Conservation (phyloP, 2,329 filamentous ascomycete species). For the Hypoxylon sp. region DNA sequence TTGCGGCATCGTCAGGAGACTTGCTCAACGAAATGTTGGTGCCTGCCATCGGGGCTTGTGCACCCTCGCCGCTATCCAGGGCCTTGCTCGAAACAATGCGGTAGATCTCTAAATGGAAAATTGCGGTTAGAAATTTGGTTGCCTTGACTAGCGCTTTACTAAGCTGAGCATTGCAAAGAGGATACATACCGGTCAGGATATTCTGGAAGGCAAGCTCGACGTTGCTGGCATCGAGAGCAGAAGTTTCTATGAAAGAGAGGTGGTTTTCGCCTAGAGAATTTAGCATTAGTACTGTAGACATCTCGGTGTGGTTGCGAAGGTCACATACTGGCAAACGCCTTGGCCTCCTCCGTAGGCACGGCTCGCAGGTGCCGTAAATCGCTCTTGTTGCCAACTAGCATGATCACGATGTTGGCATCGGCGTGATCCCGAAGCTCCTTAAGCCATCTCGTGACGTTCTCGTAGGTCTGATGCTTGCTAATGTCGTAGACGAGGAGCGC, state of each 20-base stretch:
- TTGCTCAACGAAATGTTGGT: slow-evolving; percentile 90
- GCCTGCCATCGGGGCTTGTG: slow-evolving; percentile 84
- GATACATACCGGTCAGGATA: slow-evolving; percentile 90
- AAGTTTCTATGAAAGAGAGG: slow-evolving; percentile 99
- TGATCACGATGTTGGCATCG: slow-evolving; percentile 99
- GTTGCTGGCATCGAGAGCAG: slow-evolving; percentile 97
- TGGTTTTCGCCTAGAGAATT: slow-evolving; percentile 86
- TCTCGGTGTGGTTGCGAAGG: slow-evolving; percentile 13
- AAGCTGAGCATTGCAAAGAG: slow-evolving; percentile 21
- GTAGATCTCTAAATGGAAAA: slow-evolving; percentile 85
- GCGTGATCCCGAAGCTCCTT: slow-evolving; percentile 98
- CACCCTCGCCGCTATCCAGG: slow-evolving; percentile 87
- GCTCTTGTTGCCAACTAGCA: slow-evolving; percentile 99
- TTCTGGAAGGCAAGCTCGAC: slow-evolving; percentile 99
- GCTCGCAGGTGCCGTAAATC: slow-evolving; percentile 99
- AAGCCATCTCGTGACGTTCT: slow-evolving; percentile 98
- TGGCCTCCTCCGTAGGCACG: slow-evolving; percentile 97
- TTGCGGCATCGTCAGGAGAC: slow-evolving; percentile 80
- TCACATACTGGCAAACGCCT: slow-evolving; percentile 90
- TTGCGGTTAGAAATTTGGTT: slow-evolving; percentile 30
- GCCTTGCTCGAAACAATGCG: slow-evolving; percentile 98
- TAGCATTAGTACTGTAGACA: slow-evolving; percentile 50
- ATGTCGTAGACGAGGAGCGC: slow-evolving; percentile 99
- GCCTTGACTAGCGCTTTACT: slow-evolving; percentile 29
- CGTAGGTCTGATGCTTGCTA: slow-evolving; percentile 99